Evolutionary conservation across 2,329 filamentous ascomycete species (phyloP).

Genomic region (Aureobasidium sp.): DNA sequence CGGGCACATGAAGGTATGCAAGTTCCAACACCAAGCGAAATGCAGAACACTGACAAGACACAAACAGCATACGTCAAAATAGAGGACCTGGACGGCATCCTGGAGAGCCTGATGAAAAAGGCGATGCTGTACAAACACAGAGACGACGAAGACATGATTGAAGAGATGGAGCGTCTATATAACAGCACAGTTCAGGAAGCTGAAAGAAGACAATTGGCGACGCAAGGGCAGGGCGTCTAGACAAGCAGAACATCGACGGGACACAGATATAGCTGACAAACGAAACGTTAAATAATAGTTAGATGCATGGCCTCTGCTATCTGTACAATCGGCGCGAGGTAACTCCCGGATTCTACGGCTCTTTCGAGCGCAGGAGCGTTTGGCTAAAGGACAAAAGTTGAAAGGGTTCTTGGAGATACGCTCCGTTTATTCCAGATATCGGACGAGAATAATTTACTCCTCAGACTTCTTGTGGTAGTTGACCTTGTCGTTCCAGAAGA

Average conservation of each 20-base stretch:
- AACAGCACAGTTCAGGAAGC: constrained; percentile 14
- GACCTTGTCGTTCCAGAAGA: constrained; percentile 82
- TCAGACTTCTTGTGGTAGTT: constrained; percentile 92
- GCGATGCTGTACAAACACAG: constrained; percentile 34
- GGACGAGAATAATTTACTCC: constrained; percentile 20
- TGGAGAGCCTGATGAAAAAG: constrained; percentile 77
- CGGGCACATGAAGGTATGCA: constrained; percentile 29
- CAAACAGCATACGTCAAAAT: constrained; percentile 54
- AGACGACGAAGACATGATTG: constrained; percentile 16
- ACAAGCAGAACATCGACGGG: not conserved
- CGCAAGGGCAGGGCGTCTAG: not conserved
- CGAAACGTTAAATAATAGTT: constrained; percentile 13
- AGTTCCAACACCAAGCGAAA: not conserved
- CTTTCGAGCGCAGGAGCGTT: constrained; percentile 4
- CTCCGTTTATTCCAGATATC: constrained; percentile 10
- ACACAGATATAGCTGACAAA: not conserved
- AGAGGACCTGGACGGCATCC: constrained; percentile 63
- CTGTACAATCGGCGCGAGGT: constrained; percentile 15
- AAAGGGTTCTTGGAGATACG: not conserved
- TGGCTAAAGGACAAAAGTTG: constrained; percentile 8
- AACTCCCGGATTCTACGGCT: constrained; percentile 7
- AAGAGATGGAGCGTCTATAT: constrained; percentile 19
- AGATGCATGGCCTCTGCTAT: constrained; percentile 12
- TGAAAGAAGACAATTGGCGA: constrained; percentile 14
- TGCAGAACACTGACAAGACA: not conserved